Conservation (phyloP, 345 rosid species). For the Firmiana major region DNA sequence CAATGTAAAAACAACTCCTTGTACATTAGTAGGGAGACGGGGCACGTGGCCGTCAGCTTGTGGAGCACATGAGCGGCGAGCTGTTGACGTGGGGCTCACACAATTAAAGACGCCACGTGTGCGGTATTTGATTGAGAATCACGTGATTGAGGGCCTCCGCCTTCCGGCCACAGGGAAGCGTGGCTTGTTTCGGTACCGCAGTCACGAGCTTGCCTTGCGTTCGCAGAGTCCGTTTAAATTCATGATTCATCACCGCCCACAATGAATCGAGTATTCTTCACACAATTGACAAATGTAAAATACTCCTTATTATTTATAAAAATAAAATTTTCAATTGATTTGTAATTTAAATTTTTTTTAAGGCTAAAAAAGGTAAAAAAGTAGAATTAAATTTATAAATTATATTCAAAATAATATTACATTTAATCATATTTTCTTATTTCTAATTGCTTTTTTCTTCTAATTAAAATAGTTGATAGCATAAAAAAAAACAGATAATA, state of each 20-base stretch:
- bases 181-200: neutral
- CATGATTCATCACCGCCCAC: neutral
- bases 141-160: conserved; percentile 18
- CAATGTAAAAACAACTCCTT: too few species aligned
- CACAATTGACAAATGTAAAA: neutral
- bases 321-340: too few species aligned
- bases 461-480: too few species aligned
- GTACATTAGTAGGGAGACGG: neutral
- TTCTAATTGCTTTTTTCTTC: too few species aligned
- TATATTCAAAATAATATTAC: too few species aligned
- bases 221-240: neutral
- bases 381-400: too few species aligned
- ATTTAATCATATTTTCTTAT: too few species aligned
- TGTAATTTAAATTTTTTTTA: too few species aligned
- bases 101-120: conserved; percentile 14
- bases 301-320: too few species aligned
- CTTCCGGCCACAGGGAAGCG: neutral
- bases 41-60: conserved; percentile 10
- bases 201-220: conserved; percentile 8
- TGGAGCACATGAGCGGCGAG: neutral
- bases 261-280: neutral
- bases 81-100: conserved; percentile 7
- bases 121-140: conserved; percentile 4
- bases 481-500: too few species aligned
- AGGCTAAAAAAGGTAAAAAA: too few species aligned